Base-by-base conservation (phyloP, 768 basidiomycete species). In the Russula olivacea region DNA sequence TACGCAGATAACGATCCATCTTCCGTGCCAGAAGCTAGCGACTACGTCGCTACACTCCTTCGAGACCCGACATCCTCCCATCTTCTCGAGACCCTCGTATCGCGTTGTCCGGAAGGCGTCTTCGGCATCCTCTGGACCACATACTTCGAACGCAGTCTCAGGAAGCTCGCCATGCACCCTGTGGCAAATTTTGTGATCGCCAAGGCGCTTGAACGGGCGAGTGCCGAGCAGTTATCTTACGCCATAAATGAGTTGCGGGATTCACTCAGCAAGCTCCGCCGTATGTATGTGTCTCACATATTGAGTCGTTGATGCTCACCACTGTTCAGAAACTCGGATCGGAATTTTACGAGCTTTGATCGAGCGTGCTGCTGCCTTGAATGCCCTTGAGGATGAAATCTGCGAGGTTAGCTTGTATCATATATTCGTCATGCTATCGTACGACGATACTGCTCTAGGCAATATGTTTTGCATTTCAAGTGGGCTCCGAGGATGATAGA, bases 181-280 rank as follows among this genome's bases (percentile, higher is more conserved):
- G 89, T 95, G 2, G 93, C 91, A 14, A 99, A 98, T 71, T 99
- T 93, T 69, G 94, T 98, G 23, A 79, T 94, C 5, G 88, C 94
- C 0, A 88, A 85, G 72, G 89, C 87, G 0, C 67, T 95, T 30
- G 83, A 83, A 55, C 78, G 91, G 51, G 72, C 86, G 14, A 76
- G 81, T n/a, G 76, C 74, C 19, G 74, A 75, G 4, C 83, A 89
- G 64, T 71, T 98, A 38, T 72, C 72, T 1, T 77, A 75, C 6
- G 78, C 83, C 17, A 79, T 86, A 50, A 68, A 73, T n/a, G 91
- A 93, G 69, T 76, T 94, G 38, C 73, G 76, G 51, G 77, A 73
- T 40, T 71, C 77, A 45, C 83, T 89, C 81, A 74, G 71, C 58
- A 91, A 83, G 65, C 70, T 88, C 48, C 85, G 89, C 49, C 83